A percentile compares a stretch with the other conserved stretches of the same genome.
These are phyloP conservation scores for Avena eriantha DNA, from an alignment of 176 grass and related monocot genomes.

Conservation along the genomic window DNA sequence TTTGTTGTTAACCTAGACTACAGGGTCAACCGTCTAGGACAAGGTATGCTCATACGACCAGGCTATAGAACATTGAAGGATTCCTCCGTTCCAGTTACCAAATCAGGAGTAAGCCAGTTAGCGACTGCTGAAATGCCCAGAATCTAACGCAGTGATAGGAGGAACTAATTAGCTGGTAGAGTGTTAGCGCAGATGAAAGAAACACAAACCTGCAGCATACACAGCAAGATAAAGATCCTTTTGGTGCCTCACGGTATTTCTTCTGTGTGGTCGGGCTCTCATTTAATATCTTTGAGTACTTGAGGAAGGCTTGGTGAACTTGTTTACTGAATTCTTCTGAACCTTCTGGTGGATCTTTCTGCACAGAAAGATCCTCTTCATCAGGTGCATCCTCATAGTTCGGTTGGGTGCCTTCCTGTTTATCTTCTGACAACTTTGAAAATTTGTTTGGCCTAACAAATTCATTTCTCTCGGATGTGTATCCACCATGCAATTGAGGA, in stretches of 20 bases:
- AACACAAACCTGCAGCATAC: slow-evolving; percentile 98
- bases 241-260: slow-evolving; percentile 61
- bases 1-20: slow-evolving; percentile 21
- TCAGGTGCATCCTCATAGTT: slow-evolving; percentile 52
- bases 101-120: slow-evolving; percentile 38
- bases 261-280: slow-evolving; percentile 62
- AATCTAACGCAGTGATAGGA: slow-evolving; percentile 40
- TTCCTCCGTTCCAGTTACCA: slow-evolving; percentile 38
- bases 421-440: slow-evolving; percentile 48
- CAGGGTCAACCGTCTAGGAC: not conserved
- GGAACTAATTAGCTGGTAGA: slow-evolving; percentile 42
- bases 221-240: slow-evolving; percentile 69
- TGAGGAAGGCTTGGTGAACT: slow-evolving; percentile 79
- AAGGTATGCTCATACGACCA: slow-evolving; percentile 7
- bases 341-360: slow-evolving; percentile 70
- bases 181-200: slow-evolving; percentile 52
- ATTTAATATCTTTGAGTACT: slow-evolving; percentile 71
- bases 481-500: slow-evolving; percentile 47
- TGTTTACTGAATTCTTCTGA: slow-evolving; percentile 86
- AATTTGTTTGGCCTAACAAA: slow-evolving; percentile 52
- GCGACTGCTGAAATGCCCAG: slow-evolving; percentile 1
- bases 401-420: slow-evolving; percentile 33
- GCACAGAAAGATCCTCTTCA: slow-evolving; percentile 38
- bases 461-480: slow-evolving; percentile 46
- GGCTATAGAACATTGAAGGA: not conserved